These are phyloP conservation scores for Wickerhamiella vanderwaltii DNA, from an alignment of 805 yeast genomes.

Conservation along the genomic window DNA sequence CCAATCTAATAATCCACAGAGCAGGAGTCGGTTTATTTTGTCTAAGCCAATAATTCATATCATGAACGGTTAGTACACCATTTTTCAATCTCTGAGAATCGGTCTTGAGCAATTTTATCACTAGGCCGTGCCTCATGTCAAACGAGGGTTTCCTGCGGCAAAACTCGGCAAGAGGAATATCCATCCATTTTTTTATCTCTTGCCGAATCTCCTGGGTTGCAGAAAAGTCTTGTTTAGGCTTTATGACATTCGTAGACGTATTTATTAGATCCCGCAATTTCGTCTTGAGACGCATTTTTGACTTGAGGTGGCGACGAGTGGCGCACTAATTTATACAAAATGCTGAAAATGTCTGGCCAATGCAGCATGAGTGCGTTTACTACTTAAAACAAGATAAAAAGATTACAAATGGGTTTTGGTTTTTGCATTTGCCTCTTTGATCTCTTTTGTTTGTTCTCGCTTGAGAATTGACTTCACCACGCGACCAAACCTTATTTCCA, in stretches of 20 bases:
- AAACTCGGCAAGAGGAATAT: constrained; percentile 14
- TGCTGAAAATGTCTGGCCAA: no score
- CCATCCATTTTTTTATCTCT: constrained; percentile 14
- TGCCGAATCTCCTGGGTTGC: constrained; percentile 14
- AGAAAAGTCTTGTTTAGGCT: constrained; percentile 11
- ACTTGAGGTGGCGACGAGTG: not conserved
- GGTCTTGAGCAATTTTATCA: constrained; percentile 19
- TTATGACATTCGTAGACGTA: constrained; percentile 1
- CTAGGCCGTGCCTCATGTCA: constrained; percentile 21
- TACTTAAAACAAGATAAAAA: no score
- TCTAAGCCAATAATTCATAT: constrained; percentile 19
- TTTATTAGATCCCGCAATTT: constrained; percentile 14
- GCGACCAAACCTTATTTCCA: no score
- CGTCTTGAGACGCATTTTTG: constrained; percentile 8
- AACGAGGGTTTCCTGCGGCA: constrained; percentile 15
- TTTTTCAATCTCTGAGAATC: constrained; percentile 15
- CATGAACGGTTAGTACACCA: constrained; percentile 19
- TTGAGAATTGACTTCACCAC: no score
- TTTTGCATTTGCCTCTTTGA: no score
- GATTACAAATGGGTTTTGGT: no score
- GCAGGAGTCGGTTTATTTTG: constrained; percentile 19
- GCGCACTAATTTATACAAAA: no score
- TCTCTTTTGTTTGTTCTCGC: no score
- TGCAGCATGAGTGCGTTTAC: no score
- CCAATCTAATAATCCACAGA: constrained; percentile 20